phyloP scores from a whole-genome alignment of 192 early-diverging fungal species.

The Dispira parvispora region DNA sequence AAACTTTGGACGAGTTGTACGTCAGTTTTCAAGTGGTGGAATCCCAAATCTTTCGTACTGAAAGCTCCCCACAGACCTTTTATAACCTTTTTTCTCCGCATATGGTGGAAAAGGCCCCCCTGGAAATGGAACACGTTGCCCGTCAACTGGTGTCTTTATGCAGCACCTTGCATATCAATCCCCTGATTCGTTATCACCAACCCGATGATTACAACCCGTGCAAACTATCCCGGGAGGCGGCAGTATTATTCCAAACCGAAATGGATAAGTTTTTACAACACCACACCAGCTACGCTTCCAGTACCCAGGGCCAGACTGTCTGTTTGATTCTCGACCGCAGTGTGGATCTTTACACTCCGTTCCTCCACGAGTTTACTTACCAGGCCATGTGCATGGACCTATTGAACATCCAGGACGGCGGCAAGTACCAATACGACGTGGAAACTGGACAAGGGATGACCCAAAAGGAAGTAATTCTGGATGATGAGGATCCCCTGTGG shows the following conservation, averaged over 20 bases:
- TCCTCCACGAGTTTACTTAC: slow-evolving; percentile 98
- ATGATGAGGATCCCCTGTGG: slow-evolving; percentile 30
- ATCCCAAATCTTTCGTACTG: slow-evolving; percentile 22
- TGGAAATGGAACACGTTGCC: slow-evolving; percentile 30
- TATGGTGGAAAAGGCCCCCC: slow-evolving; percentile 18
- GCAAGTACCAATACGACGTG: slow-evolving; percentile 22
- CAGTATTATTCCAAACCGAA: slow-evolving; percentile 63
- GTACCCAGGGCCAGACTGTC: slow-evolving; percentile 41
- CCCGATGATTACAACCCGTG: slow-evolving; percentile 54
- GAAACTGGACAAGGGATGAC: slow-evolving; percentile 23
- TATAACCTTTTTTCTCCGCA: slow-evolving; percentile 33
- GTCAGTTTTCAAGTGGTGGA: slow-evolving; percentile 27
- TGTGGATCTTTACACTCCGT: slow-evolving; percentile 75
- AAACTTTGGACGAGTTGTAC: slow-evolving; percentile 31
- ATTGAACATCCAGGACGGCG: slow-evolving; percentile 34
- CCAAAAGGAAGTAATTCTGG: slow-evolving; percentile 20
- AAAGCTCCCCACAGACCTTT: slow-evolving; percentile 21
- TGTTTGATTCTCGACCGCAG: slow-evolving; percentile 83
- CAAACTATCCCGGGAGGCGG: slow-evolving; percentile 56
- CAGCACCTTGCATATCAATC: slow-evolving; percentile 75
- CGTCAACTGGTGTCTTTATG: slow-evolving; percentile 72
- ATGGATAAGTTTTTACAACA: slow-evolving; percentile 61
- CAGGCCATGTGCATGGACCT: slow-evolving; percentile 97
- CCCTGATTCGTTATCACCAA: slow-evolving; percentile 80
- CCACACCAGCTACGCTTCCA: slow-evolving; percentile 36